Percentiles rank a stretch among this genome's conserved stretches.
phyloP scores from a whole-genome alignment of 345 rosid genomes.

The Ailanthus altissimus region DNA sequence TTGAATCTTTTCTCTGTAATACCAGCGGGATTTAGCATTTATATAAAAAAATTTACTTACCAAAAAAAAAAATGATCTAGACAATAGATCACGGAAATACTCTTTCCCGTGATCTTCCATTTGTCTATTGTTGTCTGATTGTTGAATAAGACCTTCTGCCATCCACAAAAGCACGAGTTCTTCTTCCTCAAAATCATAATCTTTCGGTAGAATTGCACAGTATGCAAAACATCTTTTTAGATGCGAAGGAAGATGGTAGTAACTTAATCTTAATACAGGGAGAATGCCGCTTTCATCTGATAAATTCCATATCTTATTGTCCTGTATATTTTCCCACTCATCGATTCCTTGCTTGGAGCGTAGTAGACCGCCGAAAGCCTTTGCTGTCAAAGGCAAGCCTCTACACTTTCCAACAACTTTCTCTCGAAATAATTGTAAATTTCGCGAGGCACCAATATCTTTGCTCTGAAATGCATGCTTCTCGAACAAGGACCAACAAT shows the following conservation, averaged over 20 bases:
- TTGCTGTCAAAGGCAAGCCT: not conserved
- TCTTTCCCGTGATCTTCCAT: conserved; percentile 4
- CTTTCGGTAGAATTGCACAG: conserved; percentile 13
- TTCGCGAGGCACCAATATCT: not conserved
- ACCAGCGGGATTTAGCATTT: too few species aligned
- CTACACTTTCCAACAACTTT: not conserved
- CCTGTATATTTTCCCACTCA: too few species aligned
- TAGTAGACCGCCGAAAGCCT: too few species aligned
- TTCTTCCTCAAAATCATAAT: not conserved
- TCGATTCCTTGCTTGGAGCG: too few species aligned
- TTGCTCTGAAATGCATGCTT: not conserved
- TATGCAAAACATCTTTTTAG: conserved; percentile 35
- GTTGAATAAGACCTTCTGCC: conserved; percentile 25
- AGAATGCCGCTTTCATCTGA: not conserved
- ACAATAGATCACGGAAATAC: not conserved
- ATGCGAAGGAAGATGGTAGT: not conserved
- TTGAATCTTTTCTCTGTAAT: too few species aligned
- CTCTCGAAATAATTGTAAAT: not conserved
- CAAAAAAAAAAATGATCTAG: conserved; percentile 26
- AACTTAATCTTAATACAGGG: not conserved
- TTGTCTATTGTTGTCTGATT: not conserved
- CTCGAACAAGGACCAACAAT: not conserved
- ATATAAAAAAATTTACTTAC: too few species aligned
- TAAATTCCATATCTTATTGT: too few species aligned
- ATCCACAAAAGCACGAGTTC: conserved; percentile 26